Evolutionary conservation across 1,284 basidiomycete species (phyloP), one percentile per base, ranked within the genome.

Genomic region (Apiotrichum veenhuisii): DNA sequence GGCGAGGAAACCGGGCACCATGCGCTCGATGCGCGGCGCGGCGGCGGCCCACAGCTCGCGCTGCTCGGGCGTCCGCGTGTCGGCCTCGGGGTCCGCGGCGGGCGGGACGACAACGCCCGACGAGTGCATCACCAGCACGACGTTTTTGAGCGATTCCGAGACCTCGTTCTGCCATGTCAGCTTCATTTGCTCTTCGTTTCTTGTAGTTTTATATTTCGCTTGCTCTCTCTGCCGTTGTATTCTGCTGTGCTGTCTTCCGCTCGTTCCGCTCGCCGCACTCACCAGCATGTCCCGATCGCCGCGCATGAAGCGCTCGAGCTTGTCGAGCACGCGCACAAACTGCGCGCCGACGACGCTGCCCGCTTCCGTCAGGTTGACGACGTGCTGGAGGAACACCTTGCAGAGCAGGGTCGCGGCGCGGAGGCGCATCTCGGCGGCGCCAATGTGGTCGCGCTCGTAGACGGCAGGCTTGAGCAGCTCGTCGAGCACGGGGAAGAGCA

Each of bases 121-220:
- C 1, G 91, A 89, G 69, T 94, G 87, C 92, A 98, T 95, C 44
- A 98, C 96, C 50, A 98, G 83, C 25, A 98, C 78, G 34, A 97
- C 89, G 73, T 98, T 98, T 79, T 98, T 98, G 64, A 98, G 82
- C 8, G 92, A 94, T 77, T 99, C 96, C 27, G 97, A 83, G 0
- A 94, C 93, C 74, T 99, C 95, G 69, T 88, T 87, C 91, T 94
- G 27, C 62, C 2, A 56, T 45, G 43, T 45, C 27, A 54, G 44
- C 8, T 36, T 30, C 10, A 18, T 27, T 15, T n/a, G n/a, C n/a
- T n/a, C n/a, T n/a, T n/a, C n/a, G n/a, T n/a, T n/a, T n/a, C n/a
- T n/a, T n/a, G n/a, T n/a, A n/a, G n/a, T n/a, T n/a, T n/a, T n/a
- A n/a, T n/a, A n/a, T n/a, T n/a, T n/a, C n/a, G n/a, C n/a, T n/a